Percentiles rank a stretch among this genome's conserved stretches.
Evolutionary conservation across 768 basidiomycete genomes (phyloP).

Genomic region (Kwoniella bestiolae): DNA sequence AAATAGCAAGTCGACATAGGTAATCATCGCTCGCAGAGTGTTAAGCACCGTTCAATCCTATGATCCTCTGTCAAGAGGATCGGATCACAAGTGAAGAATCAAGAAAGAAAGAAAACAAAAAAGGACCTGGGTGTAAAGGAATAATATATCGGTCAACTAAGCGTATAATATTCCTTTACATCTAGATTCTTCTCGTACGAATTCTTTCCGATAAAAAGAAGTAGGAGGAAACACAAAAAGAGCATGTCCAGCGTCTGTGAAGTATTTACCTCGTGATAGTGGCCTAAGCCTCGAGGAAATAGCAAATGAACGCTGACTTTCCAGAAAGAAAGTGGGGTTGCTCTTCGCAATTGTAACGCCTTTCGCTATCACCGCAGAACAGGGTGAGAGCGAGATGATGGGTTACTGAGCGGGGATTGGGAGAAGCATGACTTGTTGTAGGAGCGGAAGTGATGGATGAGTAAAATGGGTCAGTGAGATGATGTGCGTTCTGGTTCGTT

Average conservation of each 20-base stretch:
- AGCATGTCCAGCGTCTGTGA: constrained; percentile 57
- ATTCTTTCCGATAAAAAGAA: not conserved
- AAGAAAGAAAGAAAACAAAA: constrained; percentile 19
- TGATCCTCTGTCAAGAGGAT: no score
- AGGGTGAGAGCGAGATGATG: constrained; percentile 27
- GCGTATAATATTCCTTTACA: constrained; percentile 7
- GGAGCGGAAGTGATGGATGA: not conserved
- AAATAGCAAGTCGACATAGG: constrained; percentile 92
- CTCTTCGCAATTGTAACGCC: constrained; percentile 32
- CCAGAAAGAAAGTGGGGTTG: constrained; percentile 10
- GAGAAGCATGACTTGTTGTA: not conserved
- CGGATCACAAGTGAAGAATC: no score
- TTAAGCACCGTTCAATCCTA: constrained; percentile 86
- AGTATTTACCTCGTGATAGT: constrained; percentile 40
- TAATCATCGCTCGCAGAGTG: constrained; percentile 74
- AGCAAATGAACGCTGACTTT: constrained; percentile 54
- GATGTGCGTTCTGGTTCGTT: constrained; percentile 1
- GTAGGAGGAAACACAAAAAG: not conserved
- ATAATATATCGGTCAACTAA: not conserved
- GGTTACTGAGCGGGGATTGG: constrained; percentile 35
- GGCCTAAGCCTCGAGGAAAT: constrained; percentile 37
- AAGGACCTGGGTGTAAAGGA: constrained; percentile 11
- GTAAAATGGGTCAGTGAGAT: constrained; percentile 3
- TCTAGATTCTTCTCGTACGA: not conserved
- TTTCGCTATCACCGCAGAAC: constrained; percentile 38